phyloP scores from a whole-genome alignment of 257 asterid genomes.

The Solanum sparsipilum region DNA sequence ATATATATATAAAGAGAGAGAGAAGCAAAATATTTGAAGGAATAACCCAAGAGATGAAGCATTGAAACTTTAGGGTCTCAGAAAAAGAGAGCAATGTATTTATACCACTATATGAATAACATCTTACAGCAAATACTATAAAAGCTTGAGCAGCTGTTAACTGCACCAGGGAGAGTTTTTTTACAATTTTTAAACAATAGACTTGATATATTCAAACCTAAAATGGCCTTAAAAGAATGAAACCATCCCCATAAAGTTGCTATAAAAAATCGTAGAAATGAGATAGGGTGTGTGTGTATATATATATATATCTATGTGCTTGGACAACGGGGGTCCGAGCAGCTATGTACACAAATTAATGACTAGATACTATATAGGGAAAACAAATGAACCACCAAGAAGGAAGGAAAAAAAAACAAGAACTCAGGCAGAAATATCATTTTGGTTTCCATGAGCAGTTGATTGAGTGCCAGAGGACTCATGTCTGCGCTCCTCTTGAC shows the following conservation, averaged over 20 bases:
- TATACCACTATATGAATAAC: background rate
- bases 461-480: constrained; percentile 3
- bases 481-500: constrained; percentile 4
- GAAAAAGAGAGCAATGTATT: background rate
- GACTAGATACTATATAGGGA: background rate
- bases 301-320: background rate
- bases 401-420: background rate
- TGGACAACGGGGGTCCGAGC: background rate
- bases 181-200: background rate
- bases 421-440: background rate
- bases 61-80: background rate
- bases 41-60: background rate
- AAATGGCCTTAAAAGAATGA: background rate
- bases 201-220: background rate
- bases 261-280: background rate
- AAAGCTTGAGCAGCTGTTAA: background rate
- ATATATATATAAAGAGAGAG: background rate
- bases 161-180: background rate
- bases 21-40: background rate
- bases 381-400: background rate
- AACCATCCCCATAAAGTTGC: constrained; percentile 5
- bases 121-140: background rate
- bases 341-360: background rate
- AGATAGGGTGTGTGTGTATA: background rate
- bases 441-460: constrained; percentile 14